Evolutionary conservation across 257 asterid species (phyloP).

Genomic region (Solanum clarkiae): DNA sequence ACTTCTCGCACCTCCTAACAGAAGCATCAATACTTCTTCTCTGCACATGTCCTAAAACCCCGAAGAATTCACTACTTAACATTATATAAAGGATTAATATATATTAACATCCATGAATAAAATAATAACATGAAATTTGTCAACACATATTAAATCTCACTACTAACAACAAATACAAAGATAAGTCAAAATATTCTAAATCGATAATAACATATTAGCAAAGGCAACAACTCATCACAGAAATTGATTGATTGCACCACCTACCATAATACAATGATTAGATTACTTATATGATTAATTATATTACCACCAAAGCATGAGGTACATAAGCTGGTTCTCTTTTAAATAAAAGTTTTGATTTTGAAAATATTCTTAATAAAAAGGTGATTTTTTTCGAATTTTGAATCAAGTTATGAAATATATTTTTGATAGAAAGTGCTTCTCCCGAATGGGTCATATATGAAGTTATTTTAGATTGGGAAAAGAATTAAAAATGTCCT

Average conservation of each 20-base stretch:
- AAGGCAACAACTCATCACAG: background rate
- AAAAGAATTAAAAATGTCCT: too few relatives aligned
- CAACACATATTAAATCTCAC: background rate
- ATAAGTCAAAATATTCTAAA: background rate
- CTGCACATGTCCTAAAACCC: too few relatives aligned
- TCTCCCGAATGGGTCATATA: too few relatives aligned
- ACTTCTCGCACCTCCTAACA: too few relatives aligned
- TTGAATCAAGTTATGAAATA: too few relatives aligned
- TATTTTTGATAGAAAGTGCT: too few relatives aligned
- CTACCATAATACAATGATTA: background rate
- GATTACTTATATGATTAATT: background rate
- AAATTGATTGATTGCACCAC: background rate
- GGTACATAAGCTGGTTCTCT: background rate
- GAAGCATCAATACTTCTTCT: too few relatives aligned
- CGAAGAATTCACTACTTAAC: background rate
- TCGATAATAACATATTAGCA: background rate
- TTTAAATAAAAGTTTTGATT: too few relatives aligned
- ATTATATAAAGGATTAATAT: background rate
- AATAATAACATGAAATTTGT: background rate
- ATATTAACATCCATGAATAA: background rate
- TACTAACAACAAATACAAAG: background rate
- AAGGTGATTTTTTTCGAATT: too few relatives aligned
- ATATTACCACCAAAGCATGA: background rate
- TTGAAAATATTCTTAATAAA: too few relatives aligned
- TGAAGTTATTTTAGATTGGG: too few relatives aligned